Evolutionary conservation across 768 basidiomycete genomes (phyloP).

Genomic region (Boletus coccyginus): DNA sequence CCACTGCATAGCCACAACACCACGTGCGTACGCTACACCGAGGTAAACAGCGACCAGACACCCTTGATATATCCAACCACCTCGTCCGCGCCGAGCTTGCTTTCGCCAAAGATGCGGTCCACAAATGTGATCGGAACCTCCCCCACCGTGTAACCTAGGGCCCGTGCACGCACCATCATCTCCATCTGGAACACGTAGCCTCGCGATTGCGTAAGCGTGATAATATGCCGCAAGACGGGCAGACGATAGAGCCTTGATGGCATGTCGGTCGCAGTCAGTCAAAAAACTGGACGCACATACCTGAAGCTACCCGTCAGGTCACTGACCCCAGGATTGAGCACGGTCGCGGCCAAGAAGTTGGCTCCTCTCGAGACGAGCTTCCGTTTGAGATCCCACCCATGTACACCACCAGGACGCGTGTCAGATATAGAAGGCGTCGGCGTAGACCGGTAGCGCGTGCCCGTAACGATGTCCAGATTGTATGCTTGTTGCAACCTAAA

Average conservation of each 20-base stretch:
- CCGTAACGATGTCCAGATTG: slow-evolving; percentile 91
- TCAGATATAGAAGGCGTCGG: slow-evolving; percentile 54
- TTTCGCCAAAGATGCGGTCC: slow-evolving; percentile 90
- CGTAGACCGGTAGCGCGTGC: slow-evolving; percentile 77
- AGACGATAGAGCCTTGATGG: slow-evolving; percentile 66
- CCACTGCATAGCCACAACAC: slow-evolving; percentile 1
- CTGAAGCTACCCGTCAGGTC: slow-evolving; percentile 91
- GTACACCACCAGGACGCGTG: slow-evolving; percentile 78
- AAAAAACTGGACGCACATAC: slow-evolving; percentile 37
- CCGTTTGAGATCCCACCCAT: slow-evolving; percentile 90
- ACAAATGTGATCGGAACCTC: slow-evolving; percentile 95
- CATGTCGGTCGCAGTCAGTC: not conserved
- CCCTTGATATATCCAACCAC: slow-evolving; percentile 85
- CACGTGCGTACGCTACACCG: slow-evolving; percentile 45
- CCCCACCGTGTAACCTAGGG: slow-evolving; percentile 80
- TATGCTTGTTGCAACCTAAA: slow-evolving; percentile 76
- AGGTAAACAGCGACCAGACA: slow-evolving; percentile 75
- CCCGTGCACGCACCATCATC: slow-evolving; percentile 90
- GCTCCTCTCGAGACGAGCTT: slow-evolving; percentile 88
- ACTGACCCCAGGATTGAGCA: slow-evolving; percentile 81
- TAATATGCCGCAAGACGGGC: slow-evolving; percentile 76
- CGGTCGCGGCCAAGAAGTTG: slow-evolving; percentile 86
- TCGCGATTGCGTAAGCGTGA: slow-evolving; percentile 78
- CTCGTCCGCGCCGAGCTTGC: slow-evolving; percentile 87
- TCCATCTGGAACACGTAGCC: slow-evolving; percentile 99